Evolutionary conservation across 2,329 filamentous ascomycete genomes (phyloP).

Genomic region (Aspergillus versicolor): DNA sequence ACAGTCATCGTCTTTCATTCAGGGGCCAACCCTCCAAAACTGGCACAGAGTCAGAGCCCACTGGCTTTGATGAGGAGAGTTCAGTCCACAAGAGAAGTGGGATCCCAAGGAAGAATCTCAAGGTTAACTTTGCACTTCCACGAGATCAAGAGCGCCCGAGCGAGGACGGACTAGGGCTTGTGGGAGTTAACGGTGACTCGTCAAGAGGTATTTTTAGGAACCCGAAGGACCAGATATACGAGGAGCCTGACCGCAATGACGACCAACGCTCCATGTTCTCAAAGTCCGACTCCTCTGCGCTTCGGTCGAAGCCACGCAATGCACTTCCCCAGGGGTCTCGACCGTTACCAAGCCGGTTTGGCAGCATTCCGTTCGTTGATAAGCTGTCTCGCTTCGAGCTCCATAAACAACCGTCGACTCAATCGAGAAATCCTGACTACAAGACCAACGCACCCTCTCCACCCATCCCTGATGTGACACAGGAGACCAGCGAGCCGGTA

Average conservation of each 20-base stretch:
- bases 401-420: slow-evolving; percentile 77
- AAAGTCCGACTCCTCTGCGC: slow-evolving; percentile 43
- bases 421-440: slow-evolving; percentile 79
- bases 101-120: slow-evolving; percentile 35
- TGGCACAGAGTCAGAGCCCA: background rate
- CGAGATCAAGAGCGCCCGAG: slow-evolving; percentile 23
- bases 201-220: slow-evolving; percentile 57
- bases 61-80: slow-evolving; percentile 1
- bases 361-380: slow-evolving; percentile 45
- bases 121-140: slow-evolving; percentile 42
- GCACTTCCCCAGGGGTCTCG: slow-evolving; percentile 52
- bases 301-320: slow-evolving; percentile 63
- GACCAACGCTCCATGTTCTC: slow-evolving; percentile 26
- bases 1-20: slow-evolving; percentile 22
- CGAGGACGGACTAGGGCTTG: slow-evolving; percentile 23
- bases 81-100: slow-evolving; percentile 22
- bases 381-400: slow-evolving; percentile 66
- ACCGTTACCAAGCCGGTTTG: slow-evolving; percentile 43
- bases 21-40: slow-evolving; percentile 16
- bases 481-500: slow-evolving; percentile 44
- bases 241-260: slow-evolving; percentile 61
- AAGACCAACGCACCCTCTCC: slow-evolving; percentile 60
- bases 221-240: slow-evolving; percentile 70
- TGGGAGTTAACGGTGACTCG: slow-evolving; percentile 38
- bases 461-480: slow-evolving; percentile 18